phyloP scores from a whole-genome alignment of 164 flowering plant genomes.

The Akebia trifoliata region DNA sequence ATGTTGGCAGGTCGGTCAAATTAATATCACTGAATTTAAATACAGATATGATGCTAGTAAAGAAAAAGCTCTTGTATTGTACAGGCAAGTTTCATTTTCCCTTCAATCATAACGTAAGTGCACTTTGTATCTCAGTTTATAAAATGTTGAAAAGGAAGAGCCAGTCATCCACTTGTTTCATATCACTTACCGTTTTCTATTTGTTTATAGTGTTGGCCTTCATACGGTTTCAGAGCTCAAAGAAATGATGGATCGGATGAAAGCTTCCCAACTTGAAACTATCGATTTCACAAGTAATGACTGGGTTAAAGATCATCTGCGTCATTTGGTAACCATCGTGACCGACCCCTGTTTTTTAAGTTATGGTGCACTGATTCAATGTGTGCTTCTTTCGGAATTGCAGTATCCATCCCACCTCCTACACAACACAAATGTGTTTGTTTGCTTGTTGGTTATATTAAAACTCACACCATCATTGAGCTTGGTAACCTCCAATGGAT shows the following conservation, averaged over 20 bases:
- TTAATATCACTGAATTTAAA: constrained; percentile 91
- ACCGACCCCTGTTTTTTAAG: too few relatives aligned
- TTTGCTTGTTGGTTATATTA: background rate
- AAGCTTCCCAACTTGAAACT: constrained; percentile 60
- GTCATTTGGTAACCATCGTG: constrained; percentile 70
- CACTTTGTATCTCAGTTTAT: too few relatives aligned
- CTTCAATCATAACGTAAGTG: background rate
- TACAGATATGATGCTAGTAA: constrained; percentile 59
- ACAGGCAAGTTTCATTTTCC: constrained; percentile 55
- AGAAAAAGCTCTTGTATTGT: constrained; percentile 69
- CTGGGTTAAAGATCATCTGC: constrained; percentile 91
- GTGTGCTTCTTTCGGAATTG: too few relatives aligned
- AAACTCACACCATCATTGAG: background rate
- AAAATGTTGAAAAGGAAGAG: background rate
- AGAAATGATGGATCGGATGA: constrained; percentile 69
- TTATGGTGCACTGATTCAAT: too few relatives aligned
- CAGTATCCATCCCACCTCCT: too few relatives aligned
- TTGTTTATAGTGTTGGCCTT: constrained; percentile 76
- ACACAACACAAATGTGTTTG: background rate
- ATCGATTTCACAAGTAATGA: constrained; percentile 68
- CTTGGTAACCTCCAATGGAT: background rate
- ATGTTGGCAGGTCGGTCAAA: constrained; percentile 66
- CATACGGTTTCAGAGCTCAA: constrained; percentile 66
- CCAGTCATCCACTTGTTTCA: background rate
- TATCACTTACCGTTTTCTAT: background rate